Evolutionary conservation across 352 stramenopile species (phyloP), one percentile per base, ranked within the genome.

Genomic region (Pythium dissotocum): DNA sequence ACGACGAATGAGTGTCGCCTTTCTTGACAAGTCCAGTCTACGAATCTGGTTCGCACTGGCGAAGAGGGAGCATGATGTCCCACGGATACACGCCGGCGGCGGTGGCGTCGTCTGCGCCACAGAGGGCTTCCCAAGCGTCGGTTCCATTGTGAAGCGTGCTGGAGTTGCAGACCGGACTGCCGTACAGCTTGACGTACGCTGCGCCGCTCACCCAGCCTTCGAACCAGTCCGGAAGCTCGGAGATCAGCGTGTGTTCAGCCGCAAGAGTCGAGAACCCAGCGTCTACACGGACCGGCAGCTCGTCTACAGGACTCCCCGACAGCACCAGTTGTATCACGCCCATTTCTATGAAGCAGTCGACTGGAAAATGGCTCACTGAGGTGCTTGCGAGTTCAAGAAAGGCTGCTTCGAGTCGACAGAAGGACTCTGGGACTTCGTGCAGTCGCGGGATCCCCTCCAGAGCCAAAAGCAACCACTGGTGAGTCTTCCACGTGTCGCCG

Each of bases 161-260:
- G 3, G 59, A 58, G n/a, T 55, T 35, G 48, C 59, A 65, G 4
- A 58, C 46, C 2, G 48, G 46, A 33, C 46, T 58, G 35, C 48
- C 59, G 24, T 52, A 49, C 21, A 65, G 35, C 2, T 33, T 28
- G 1, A 18, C 42, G 10, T 56, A n/a, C 2, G 30, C 6, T 2
- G 30, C 14, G 6, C 4, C 21, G 21, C 24, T 33, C 21, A 33
- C 3, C 40, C 40, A 49, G 40, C 18, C 40, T 30, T 13, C 48
- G 9, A 35, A 65, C 32, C 48, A 58, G 0, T 10, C 28, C 33
- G 35, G 44, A 10, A 32, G 49, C 21, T n/a, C 55, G 26, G 8
- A 2, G 21, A 38, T 5, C 6, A 16, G 1, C 21, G 59, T 58
- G 18, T 58, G 16, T n/a, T 65, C 59, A 18, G 35, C n/a, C n/a